Evolutionary conservation across 1,139 yeast genomes (phyloP).

Genomic region (Zygosaccharomyces sapae): DNA sequence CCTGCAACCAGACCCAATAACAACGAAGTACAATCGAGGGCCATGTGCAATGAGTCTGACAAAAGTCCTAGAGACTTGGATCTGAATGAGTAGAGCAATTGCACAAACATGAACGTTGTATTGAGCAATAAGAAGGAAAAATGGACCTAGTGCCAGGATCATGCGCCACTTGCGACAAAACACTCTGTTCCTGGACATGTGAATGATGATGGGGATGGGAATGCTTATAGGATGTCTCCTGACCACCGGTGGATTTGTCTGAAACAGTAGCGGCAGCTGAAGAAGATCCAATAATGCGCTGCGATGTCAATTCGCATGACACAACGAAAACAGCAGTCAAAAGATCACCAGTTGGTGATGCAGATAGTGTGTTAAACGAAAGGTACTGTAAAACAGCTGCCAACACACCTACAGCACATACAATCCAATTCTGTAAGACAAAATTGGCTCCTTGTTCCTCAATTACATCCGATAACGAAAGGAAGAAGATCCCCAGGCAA

Average conservation of each 20-base stretch:
- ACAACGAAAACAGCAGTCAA: constrained; percentile 22
- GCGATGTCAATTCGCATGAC: constrained; percentile 13
- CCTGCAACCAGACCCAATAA: constrained; percentile 90
- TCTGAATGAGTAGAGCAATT: constrained; percentile 82
- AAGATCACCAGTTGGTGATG: constrained; percentile 16
- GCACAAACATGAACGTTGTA: constrained; percentile 90
- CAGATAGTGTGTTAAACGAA: constrained; percentile 31
- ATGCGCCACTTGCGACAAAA: constrained; percentile 43
- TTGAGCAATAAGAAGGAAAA: constrained; percentile 77
- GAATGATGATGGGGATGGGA: constrained; percentile 10
- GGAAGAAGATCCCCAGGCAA: constrained; percentile 24
- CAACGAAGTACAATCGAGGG: constrained; percentile 85
- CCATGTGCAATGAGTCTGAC: constrained; percentile 95
- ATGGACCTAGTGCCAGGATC: constrained; percentile 84
- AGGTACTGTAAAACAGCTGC: constrained; percentile 36
- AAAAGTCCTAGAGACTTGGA: constrained; percentile 87
- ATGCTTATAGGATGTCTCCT: constrained; percentile 13
- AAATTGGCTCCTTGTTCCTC: constrained; percentile 26
- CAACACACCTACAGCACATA: constrained; percentile 28
- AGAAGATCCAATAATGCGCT: constrained; percentile 7
- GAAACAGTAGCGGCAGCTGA: neutral
- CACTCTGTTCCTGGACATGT: constrained; percentile 15
- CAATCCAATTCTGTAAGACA: constrained; percentile 14
- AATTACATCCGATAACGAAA: constrained; percentile 28
- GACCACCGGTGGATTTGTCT: neutral